phyloP scores from a whole-genome alignment of 2,329 filamentous ascomycete species.

The Polytolypa hystricis region DNA sequence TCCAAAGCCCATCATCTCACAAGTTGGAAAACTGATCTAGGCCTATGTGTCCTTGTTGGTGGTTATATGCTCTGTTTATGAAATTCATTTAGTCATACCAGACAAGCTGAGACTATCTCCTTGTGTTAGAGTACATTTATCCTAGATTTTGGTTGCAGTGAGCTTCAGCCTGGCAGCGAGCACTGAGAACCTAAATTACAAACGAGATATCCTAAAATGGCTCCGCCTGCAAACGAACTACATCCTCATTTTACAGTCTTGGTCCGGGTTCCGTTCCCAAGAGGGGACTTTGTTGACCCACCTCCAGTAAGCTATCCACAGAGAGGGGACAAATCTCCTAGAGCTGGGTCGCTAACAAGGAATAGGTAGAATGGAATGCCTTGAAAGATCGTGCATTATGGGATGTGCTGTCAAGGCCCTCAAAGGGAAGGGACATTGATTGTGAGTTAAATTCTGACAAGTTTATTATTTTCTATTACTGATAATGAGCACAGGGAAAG shows the following conservation, averaged over 20 bases:
- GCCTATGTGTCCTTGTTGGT: too few species aligned
- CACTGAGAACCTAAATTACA: too few species aligned
- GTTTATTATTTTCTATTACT: not conserved
- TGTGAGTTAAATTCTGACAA: conserved; percentile 46
- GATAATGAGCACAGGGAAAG: conserved; percentile 49
- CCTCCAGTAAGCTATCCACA: conserved; percentile 51
- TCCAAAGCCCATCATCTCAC: too few species aligned
- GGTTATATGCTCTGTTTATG: too few species aligned
- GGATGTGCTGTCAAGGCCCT: conserved; percentile 74
- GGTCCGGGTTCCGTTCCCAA: conserved; percentile 76
- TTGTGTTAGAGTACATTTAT: too few species aligned
- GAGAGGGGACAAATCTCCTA: conserved; percentile 6
- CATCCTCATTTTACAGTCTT: conserved; percentile 54
- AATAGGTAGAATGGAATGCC: conserved; percentile 75
- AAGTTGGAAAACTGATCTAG: too few species aligned
- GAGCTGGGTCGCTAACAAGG: conserved; percentile 13
- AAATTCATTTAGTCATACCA: too few species aligned
- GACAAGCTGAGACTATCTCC: not conserved
- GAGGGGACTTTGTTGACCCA: conserved; percentile 82
- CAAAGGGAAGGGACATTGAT: conserved; percentile 70
- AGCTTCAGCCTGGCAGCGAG: not conserved
- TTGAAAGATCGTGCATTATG: conserved; percentile 80
- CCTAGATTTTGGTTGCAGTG: too few species aligned
- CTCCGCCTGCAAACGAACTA: not conserved
- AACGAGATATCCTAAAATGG: not conserved